Evolutionary conservation across 352 stramenopile genomes (phyloP).

Genomic region (Phytophthora ohioensis): DNA sequence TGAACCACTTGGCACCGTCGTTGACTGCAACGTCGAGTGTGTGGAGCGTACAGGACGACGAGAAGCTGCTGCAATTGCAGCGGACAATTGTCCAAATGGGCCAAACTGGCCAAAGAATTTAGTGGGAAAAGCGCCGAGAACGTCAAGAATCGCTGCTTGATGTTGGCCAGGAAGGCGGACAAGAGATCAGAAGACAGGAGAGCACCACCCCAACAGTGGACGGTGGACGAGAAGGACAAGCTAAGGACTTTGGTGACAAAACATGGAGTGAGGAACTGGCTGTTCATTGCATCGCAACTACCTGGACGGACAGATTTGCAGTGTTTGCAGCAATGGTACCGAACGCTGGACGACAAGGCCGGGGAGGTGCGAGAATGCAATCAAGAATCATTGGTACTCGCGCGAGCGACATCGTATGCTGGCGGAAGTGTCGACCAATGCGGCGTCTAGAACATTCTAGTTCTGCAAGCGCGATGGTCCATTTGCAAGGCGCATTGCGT

Average conservation of each 20-base stretch:
- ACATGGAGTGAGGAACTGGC: too few species aligned
- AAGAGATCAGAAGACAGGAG: slow-evolving; percentile 3
- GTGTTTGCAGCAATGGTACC: too few species aligned
- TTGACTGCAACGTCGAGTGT: slow-evolving; percentile 17
- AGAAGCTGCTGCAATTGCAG: slow-evolving; percentile 48
- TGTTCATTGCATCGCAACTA: too few species aligned
- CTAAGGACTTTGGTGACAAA: slow-evolving; percentile 14
- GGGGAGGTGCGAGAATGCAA: too few species aligned
- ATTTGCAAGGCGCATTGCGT: too few species aligned
- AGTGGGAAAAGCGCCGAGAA: slow-evolving; percentile 53
- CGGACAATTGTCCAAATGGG: slow-evolving; percentile 41
- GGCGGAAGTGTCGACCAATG: too few species aligned
- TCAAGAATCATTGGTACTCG: too few species aligned
- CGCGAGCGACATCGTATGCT: too few species aligned
- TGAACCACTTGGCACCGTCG: slow-evolving; percentile 68
- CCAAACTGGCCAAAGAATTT: slow-evolving; percentile 43
- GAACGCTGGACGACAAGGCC: slow-evolving; percentile 55
- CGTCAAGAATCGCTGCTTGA: slow-evolving; percentile 63
- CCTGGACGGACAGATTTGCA: too few species aligned
- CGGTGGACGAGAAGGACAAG: slow-evolving; percentile 38
- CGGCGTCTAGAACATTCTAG: too few species aligned
- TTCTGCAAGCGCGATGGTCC: too few species aligned
- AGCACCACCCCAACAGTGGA: slow-evolving; percentile 34
- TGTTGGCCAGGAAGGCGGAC: slow-evolving; percentile 31
- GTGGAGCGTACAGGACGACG: slow-evolving; percentile 65